phyloP scores from a whole-genome alignment of 2,329 filamentous ascomycete genomes.

The Pseudogymnoascus sp. region DNA sequence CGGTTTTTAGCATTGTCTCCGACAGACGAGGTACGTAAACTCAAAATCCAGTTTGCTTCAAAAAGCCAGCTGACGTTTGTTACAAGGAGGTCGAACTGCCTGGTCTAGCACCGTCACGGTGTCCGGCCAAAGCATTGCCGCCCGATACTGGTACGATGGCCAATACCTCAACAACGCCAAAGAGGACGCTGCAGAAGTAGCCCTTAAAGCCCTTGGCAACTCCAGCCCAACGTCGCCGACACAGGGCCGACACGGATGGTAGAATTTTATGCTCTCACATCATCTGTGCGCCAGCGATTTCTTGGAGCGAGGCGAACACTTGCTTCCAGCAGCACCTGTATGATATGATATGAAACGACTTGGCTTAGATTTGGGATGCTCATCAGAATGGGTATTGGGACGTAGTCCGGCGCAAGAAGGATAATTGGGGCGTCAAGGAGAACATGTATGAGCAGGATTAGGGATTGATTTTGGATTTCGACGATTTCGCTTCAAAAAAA shows the following conservation, averaged over 20 bases:
- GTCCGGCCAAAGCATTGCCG: constrained; percentile 55
- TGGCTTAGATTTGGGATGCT: constrained; percentile 6
- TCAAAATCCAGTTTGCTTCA: neutral
- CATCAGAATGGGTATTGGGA: neutral
- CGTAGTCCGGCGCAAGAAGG: constrained; percentile 5
- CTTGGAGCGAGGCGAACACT: constrained; percentile 3
- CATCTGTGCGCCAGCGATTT: constrained; percentile 4
- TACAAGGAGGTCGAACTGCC: constrained; percentile 73
- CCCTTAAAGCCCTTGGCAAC: constrained; percentile 49
- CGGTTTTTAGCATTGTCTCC: constrained; percentile 64
- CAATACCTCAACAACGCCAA: constrained; percentile 79
- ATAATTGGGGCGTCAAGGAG: constrained; percentile 4
- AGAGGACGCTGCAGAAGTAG: constrained; percentile 86
- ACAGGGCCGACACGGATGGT: constrained; percentile 34
- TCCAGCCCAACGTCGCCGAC: constrained; percentile 37
- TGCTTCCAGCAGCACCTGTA: constrained; percentile 8
- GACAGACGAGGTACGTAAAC: constrained; percentile 60
- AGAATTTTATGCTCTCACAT: constrained; percentile 3
- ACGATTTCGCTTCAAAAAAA: neutral
- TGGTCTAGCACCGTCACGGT: constrained; percentile 82
- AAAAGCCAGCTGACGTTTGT: constrained; percentile 19
- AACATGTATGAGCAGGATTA: constrained; percentile 8
- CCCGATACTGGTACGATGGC: constrained; percentile 87
- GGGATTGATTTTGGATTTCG: constrained; percentile 1
- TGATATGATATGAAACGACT: constrained; percentile 9